Conservation (phyloP, 768 basidiomycete genomes). For the Lactifluus hygrophoroides region DNA sequence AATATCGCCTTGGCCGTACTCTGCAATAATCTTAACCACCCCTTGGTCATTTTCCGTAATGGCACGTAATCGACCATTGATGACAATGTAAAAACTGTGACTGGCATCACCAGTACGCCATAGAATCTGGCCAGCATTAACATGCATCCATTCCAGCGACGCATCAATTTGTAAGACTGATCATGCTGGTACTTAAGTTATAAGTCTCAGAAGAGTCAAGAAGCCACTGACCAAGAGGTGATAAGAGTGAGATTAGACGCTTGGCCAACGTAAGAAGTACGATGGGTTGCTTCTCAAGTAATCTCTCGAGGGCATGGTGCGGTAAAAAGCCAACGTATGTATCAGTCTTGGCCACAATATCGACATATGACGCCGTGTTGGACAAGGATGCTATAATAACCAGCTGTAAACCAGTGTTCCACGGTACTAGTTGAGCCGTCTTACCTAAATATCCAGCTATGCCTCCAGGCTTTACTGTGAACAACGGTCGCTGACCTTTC, state of each 20-base stretch:
- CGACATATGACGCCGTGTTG: conserved; percentile 89
- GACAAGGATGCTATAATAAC: conserved; percentile 71
- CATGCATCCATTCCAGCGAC: conserved; percentile 97
- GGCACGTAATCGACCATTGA: conserved; percentile 91
- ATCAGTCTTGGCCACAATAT: conserved; percentile 95
- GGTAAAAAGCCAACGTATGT: conserved; percentile 97
- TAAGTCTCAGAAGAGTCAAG: background rate
- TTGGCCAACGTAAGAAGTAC: conserved; percentile 94
- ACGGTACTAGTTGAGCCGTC: conserved; percentile 12
- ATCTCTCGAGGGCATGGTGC: conserved; percentile 74
- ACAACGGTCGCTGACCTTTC: conserved; percentile 54
- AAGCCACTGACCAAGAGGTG: conserved; percentile 65
- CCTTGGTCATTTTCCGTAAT: conserved; percentile 74
- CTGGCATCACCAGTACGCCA: conserved; percentile 88
- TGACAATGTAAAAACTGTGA: conserved; percentile 96
- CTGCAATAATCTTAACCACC: conserved; percentile 72
- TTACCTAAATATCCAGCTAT: conserved; percentile 92
- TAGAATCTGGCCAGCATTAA: conserved; percentile 87
- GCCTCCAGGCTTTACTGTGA: conserved; percentile 94
- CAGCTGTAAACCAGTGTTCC: background rate
- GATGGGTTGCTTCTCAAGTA: conserved; percentile 91
- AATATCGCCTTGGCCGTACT: conserved; percentile 97
- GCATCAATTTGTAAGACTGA: conserved; percentile 94
- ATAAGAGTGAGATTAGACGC: conserved; percentile 88
- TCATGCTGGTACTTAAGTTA: background rate